These are phyloP conservation scores for Lactarius quietus DNA, from an alignment of 768 basidiomycete species.

Conservation along the genomic window DNA sequence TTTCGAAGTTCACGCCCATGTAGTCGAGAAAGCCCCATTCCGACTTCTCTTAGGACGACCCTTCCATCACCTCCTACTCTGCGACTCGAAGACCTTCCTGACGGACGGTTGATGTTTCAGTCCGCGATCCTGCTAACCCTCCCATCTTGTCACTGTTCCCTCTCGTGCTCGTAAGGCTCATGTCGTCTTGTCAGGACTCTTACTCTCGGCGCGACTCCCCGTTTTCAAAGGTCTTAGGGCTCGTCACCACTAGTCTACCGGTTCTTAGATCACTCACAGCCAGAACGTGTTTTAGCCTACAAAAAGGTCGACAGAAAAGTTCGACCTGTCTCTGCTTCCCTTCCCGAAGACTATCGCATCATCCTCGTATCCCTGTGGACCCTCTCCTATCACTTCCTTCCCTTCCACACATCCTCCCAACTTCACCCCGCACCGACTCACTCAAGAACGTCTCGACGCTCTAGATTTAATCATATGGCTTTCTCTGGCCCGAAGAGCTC, in stretches of 20 bases:
- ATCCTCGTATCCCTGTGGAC: neutral
- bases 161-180: no score
- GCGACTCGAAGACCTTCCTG: neutral
- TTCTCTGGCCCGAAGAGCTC: conserved; percentile 31
- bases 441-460: neutral
- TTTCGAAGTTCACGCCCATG: neutral
- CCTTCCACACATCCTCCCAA: neutral
- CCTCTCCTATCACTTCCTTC: neutral
- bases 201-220: no score
- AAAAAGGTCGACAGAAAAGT: neutral
- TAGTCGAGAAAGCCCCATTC: neutral
- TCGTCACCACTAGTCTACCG: no score
- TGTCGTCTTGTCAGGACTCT: no score
- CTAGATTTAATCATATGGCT: neutral
- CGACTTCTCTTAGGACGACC: neutral
- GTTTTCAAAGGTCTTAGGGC: no score
- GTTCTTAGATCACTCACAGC: no score
- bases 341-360: neutral
- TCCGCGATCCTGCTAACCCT: neutral
- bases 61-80: neutral
- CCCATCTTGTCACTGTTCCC: neutral
- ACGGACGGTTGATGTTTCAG: neutral
- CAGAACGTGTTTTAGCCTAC: no score
- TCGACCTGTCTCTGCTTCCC: neutral
- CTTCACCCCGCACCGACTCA: neutral